Evolutionary conservation across 352 stramenopile genomes (phyloP), one percentile per base, ranked within the genome.

Genomic region (Phytophthora sojae): DNA sequence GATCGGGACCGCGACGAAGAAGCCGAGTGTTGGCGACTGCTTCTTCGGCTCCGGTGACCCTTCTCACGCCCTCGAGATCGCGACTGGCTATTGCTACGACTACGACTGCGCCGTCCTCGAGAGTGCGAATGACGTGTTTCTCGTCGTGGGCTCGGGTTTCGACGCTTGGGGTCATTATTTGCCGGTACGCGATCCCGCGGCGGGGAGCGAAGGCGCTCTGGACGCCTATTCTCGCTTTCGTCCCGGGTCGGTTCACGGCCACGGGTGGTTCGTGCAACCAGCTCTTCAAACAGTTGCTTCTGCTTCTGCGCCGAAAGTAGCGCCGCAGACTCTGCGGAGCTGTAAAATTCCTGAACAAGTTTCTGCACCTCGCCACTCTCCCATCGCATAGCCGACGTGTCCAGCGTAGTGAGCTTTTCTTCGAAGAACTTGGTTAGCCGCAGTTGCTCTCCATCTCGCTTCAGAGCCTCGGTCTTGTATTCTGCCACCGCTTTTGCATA

Each of bases 1-100:
- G 80, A 86, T n/a, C 63, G 60, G n/a, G 62, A 80, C 26, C 76
- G 73, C 67, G 79, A 89, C 19, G 64, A 77, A 51, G 79, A 88
- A 32, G 32, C 35, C 5, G 77, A 88, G 35, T 65, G 73, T 44
- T 56, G 57, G 23, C 55, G 65, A 44, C 69, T 71, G 30, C 64
- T 67, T 55, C 44, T 61, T 51, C 55, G 70, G 32, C 61, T 77
- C 6, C 54, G 64, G 25, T 61, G 56, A 9, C 66, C 42, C 12
- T 44, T 72, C 19, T 67, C 52, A 51, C 63, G 68, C 25, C 54
- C 47, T 52, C 61, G 55, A 51, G 69, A 75, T 29, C 65, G 12
- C 29, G 66, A 67, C 52, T 69, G 64, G 21, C 65, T 80, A 7
- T 62, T 25, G 60, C 71, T 77, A 42, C 42, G 64, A 55, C 49